These are phyloP conservation scores for Alternaria angustiovoidea DNA, from an alignment of 2,329 filamentous ascomycete species.

Conservation along the genomic window DNA sequence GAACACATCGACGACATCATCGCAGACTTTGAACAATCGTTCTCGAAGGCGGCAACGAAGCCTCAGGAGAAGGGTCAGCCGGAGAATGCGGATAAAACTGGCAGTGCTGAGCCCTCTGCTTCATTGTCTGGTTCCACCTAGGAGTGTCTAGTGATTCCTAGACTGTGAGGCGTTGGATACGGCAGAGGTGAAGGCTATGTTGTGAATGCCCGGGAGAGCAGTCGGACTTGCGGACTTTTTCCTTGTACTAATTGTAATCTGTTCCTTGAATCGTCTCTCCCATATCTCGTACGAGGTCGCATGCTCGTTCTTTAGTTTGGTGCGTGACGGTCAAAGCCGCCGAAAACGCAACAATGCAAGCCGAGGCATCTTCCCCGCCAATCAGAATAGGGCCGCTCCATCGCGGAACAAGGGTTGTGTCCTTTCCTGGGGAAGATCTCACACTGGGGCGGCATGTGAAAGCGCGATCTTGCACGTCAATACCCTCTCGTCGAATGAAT, in stretches of 20 bases:
- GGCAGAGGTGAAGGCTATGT: background rate
- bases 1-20: conserved; percentile 99
- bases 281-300: conserved; percentile 8
- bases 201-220: background rate
- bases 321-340: background rate
- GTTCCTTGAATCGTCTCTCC: background rate
- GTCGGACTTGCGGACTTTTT: background rate
- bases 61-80: conserved; percentile 47
- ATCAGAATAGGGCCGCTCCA: background rate
- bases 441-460: background rate
- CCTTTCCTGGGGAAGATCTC: background rate
- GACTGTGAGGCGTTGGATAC: background rate
- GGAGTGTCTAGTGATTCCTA: background rate
- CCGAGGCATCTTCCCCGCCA: conserved; percentile 11
- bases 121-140: conserved; percentile 44
- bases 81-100: conserved; percentile 44
- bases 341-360: background rate
- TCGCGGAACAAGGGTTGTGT: background rate
- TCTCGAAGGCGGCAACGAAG: conserved; percentile 65
- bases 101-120: conserved; percentile 33
- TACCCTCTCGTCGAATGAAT: background rate
- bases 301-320: background rate
- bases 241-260: background rate
- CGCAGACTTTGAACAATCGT: conserved; percentile 91
- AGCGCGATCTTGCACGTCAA: background rate